phyloP scores from a whole-genome alignment of 2,329 filamentous ascomycete genomes.

The Colletotrichum theobromicola region DNA sequence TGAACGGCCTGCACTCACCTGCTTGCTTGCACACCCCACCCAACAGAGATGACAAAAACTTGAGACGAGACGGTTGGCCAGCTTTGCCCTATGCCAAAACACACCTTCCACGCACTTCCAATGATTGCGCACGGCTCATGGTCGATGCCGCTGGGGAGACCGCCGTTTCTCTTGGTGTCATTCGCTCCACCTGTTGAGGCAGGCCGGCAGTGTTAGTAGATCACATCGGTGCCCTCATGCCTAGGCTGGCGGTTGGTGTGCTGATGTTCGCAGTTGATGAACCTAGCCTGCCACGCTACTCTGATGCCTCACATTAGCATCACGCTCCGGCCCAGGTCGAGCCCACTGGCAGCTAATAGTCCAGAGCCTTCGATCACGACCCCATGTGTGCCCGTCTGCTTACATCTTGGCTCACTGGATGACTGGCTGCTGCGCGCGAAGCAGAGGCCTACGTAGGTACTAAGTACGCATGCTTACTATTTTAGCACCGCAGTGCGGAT shows the following conservation, averaged over 20 bases:
- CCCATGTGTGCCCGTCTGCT: not conserved
- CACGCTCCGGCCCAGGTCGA: not conserved
- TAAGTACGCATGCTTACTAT: not conserved
- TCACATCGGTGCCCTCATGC: not conserved
- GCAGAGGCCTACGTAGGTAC: too few species aligned
- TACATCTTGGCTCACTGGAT: not conserved
- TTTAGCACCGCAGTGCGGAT: not conserved
- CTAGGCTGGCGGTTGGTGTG: not conserved
- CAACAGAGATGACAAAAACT: not conserved
- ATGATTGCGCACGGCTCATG: not conserved
- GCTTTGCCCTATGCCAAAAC: not conserved
- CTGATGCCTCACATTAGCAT: not conserved
- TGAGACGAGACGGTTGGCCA: not conserved
- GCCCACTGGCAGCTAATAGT: not conserved
- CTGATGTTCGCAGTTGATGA: conserved; percentile 8
- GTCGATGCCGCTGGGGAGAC: not conserved
- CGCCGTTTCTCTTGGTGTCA: not conserved
- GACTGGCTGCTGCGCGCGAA: not conserved
- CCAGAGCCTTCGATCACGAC: not conserved
- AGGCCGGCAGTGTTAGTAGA: not conserved
- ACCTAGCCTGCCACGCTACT: conserved; percentile 1
- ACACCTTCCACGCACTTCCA: not conserved
- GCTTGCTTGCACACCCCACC: not conserved
- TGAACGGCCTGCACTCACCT: not conserved
- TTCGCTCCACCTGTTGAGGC: not conserved